Evolutionary conservation across 73 alveolate genomes (phyloP).

Genomic region (Blepharisma japonicum): DNA sequence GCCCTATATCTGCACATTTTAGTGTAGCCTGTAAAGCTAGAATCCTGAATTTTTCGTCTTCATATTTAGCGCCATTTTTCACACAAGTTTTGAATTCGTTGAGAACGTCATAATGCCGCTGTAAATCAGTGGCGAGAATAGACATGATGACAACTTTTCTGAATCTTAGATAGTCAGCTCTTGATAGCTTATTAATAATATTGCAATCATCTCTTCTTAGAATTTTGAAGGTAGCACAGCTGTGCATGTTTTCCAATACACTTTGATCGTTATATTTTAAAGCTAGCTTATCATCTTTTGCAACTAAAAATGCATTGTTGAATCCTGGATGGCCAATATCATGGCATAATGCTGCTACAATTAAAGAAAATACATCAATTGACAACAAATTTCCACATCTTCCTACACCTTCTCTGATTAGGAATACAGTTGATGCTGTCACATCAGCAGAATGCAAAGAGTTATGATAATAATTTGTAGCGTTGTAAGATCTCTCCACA

Average conservation of each 20-base stretch:
- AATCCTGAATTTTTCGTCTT: slow-evolving; percentile 12
- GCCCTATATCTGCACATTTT: slow-evolving; percentile 42
- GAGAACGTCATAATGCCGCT: slow-evolving; percentile 42
- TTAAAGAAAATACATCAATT: slow-evolving; percentile 36
- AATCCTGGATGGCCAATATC: slow-evolving; percentile 67
- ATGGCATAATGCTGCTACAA: slow-evolving; percentile 51
- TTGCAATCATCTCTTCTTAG: slow-evolving; percentile 20
- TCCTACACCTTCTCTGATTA: slow-evolving; percentile 18
- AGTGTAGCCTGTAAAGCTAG: background rate
- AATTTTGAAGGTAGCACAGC: slow-evolving; percentile 39
- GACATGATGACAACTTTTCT: slow-evolving; percentile 50
- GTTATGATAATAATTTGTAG: slow-evolving; percentile 20
- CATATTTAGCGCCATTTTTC: slow-evolving; percentile 28
- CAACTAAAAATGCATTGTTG: slow-evolving; percentile 52
- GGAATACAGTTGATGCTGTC: slow-evolving; percentile 12
- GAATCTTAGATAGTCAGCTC: slow-evolving; percentile 51
- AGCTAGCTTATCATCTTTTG: slow-evolving; percentile 42
- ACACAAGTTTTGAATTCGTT: slow-evolving; percentile 36
- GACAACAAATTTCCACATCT: background rate
- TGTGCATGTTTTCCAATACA: slow-evolving; percentile 53
- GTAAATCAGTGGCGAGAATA: slow-evolving; percentile 54
- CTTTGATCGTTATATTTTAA: slow-evolving; percentile 55
- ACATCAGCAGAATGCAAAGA: slow-evolving; percentile 32
- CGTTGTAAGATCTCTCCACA: slow-evolving; percentile 17
- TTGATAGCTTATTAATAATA: slow-evolving; percentile 32